Evolutionary conservation across 768 basidiomycete genomes (phyloP), one percentile per base, ranked within the genome.

Genomic region (Termitomyces sp.): DNA sequence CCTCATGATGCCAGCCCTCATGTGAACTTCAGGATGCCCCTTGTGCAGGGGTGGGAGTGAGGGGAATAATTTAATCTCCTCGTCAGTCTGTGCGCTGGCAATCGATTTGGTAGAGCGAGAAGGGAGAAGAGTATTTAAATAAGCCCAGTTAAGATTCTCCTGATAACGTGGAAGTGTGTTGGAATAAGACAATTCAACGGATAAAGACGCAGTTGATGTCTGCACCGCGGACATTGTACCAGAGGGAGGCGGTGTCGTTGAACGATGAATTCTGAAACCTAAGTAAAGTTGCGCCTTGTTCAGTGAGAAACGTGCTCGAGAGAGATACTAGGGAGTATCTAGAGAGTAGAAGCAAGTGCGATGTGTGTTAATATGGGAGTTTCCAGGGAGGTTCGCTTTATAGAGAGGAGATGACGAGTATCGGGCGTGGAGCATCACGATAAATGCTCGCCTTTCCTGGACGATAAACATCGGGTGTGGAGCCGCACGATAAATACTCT

Each of bases 11-110:
- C 88, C 88, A 58, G 82, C 82, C 45, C 88, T 77, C 51, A 93
- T 77, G 65, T 90, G 90, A 35, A 88, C 65, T 49, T 87, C 84
- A 24, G 87, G 81, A 61, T 87, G 87, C 17, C 89, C 90, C 54
- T 74, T 74, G 62, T 76, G 69, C 35, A 93, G 77, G n/a, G 84
- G 81, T 3, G 90, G 89, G 6, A 93, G 75, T 6, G 73, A 77
- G 3, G 83, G 76, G 64, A 88, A 84, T 24, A 81, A 73, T 38
- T 64, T 64, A 34, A 82, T 80, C 51, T 65, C 52, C 43, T 65
- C 63, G 15, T 63, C 50, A 47, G 49, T 52, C 54, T 55, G 51
- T 40, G 61, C 46, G 46, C 58, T 54, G 56, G 70, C 60, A 59
- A n/a, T 38, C 24, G 2, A 9, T n/a, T 68, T 88, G 81, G 70